Evolutionary conservation across 2,329 filamentous ascomycete genomes (phyloP), one percentile per base, ranked within the genome.

Genomic region (Fusarium circinatum): DNA sequence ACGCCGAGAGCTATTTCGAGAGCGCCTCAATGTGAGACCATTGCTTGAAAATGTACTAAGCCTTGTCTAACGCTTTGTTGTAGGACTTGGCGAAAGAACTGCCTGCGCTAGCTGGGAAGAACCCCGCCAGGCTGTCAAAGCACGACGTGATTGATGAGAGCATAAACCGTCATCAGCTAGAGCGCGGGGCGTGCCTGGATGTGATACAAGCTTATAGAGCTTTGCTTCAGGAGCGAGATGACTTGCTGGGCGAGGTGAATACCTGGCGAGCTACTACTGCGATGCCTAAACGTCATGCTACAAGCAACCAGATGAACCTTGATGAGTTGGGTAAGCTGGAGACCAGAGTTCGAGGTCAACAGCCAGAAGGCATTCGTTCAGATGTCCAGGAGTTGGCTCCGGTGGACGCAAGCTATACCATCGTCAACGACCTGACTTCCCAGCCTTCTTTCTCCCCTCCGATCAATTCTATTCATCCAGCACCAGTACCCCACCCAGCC

Each of bases 1-100:
- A 7, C 81, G 83, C 20, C 79, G 83, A n/a, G 83, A 84, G 68
- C 80, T 83, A 3, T 85, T 84, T 74, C 83, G 82, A 57, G 80
- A 83, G 47, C 76, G 80, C 6, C 64, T 85, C 24, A 80, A 76
- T 47, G 83, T 83, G 36, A 68, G 80, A 38, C 10, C 41, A 18
- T 12, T 6, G 1, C 7, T 9, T 9, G 1, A 10, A 2, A 4
- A 2, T n/a, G 15, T n/a, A n/a, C 28, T 13, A 49, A 1, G 3
- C 0, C 11, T 32, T 32, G 22, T 49, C 47, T 68, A 22, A 69
- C 42, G 12, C 3, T 42, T 28, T n/a, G 34, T 5, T n/a, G n/a
- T 59, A 84, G 83, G 78, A 80, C 41, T 78, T 84, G 24, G 82
- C 83, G 7, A 65, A 75, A 56, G 76, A 82, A 28, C 76, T 84